Evolutionary conservation across 176 grass and related monocot species (phyloP), one percentile per base, ranked within the genome.

Genomic region (Oryza australiensis): DNA sequence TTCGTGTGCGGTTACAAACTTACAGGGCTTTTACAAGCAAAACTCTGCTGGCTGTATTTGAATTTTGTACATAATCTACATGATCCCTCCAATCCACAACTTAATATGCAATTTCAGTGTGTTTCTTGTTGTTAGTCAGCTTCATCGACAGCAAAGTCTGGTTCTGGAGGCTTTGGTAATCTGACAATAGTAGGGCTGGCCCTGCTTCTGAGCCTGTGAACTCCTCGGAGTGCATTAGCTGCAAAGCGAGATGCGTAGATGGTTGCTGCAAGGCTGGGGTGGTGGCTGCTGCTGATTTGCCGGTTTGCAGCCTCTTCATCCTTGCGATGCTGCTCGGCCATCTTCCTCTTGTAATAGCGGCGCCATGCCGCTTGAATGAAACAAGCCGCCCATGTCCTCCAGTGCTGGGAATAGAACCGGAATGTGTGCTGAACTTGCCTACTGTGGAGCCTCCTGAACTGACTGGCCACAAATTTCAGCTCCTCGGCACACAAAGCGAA

Each of bases 371-470:
- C 92, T 86, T 97, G 95, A 40, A 97, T 87, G 76, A 97, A 94
- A 71, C 92, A 93, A 12, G 88, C 95, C 5, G 74, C 92, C 95
- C 95, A 97, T 0, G 95, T 94, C 65, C 90, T 94, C 95, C 95
- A 97, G 5, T 89, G 84, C 78, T 97, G 92, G 2, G 95, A 97
- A 55, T 97, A 92, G 60, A 94, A 94, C 26, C 92, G 68, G 74
- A 94, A 97, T 18, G 95, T 97, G 81, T 94, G 95, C 77, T 98
- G 92, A 48, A 98, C 84, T 53, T 98, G 95, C 73, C 90, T 86
- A 60, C 92, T 94, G 59, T 98, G 95, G 13, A 98, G 85, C 51
- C 92, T 87, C 79, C 95, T 98, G 87, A 98, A 98, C 76, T 98
- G 95, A 78, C 90, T 90, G 60, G 95, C 95, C 67, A 98, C 92